phyloP scores from a whole-genome alignment of 257 asterid species.

The Primulina tabacum region DNA sequence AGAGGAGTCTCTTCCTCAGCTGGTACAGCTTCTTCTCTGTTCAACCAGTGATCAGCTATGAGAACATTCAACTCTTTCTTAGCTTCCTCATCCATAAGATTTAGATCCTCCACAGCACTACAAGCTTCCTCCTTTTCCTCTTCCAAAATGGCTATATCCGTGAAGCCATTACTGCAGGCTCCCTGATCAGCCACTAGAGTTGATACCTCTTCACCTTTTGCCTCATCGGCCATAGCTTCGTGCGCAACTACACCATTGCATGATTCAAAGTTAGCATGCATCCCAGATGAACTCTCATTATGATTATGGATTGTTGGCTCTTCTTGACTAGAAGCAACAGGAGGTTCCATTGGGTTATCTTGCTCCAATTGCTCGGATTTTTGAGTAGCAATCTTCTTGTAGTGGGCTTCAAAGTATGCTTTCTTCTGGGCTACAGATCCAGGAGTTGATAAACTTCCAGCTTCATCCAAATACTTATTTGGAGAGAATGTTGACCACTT shows the following conservation, averaged over 20 bases:
- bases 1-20: conserved; percentile 31
- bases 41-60: conserved; percentile 26
- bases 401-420: conserved; percentile 96
- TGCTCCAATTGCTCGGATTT: conserved; percentile 46
- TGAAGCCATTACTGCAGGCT: conserved; percentile 14
- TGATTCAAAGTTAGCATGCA: conserved; percentile 20
- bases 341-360: conserved; percentile 36
- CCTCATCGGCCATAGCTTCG: conserved; percentile 32
- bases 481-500: conserved; percentile 95
- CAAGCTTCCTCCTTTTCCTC: conserved; percentile 28
- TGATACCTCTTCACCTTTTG: conserved; percentile 23
- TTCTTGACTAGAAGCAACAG: conserved; percentile 24
- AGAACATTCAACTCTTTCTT: conserved; percentile 30
- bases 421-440: conserved; percentile 95
- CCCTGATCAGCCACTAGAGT: conserved; percentile 22
- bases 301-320: conserved; percentile 30
- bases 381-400: conserved; percentile 79
- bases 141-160: conserved; percentile 10
- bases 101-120: conserved; percentile 29
- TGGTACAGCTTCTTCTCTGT: conserved; percentile 28
- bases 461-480: conserved; percentile 91
- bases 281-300: conserved; percentile 21
- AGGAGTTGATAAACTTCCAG: conserved; percentile 76
- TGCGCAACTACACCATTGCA: conserved; percentile 31
- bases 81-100: conserved; percentile 27